phyloP scores from a whole-genome alignment of 1,139 yeast genomes.

The Lodderomyces elongisporus region DNA sequence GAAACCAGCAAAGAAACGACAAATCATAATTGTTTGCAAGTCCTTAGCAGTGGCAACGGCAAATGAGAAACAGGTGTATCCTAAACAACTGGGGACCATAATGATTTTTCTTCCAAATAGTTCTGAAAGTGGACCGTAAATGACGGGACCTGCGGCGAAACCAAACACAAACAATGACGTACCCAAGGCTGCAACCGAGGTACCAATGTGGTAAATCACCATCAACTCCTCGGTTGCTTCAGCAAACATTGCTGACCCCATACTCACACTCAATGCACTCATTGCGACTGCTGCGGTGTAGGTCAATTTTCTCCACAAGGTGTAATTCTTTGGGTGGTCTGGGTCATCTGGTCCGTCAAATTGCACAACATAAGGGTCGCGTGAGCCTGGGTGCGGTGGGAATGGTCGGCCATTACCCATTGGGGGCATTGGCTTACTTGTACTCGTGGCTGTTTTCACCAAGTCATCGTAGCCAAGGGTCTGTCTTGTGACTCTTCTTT shows the following conservation, averaged over 20 bases:
- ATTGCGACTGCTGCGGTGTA: constrained; percentile 25
- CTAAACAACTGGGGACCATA: constrained; percentile 25
- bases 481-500: constrained; percentile 25
- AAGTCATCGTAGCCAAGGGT: constrained; percentile 42
- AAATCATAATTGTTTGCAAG: constrained; percentile 36
- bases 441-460: constrained; percentile 6
- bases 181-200: constrained; percentile 31
- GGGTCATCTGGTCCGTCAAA: constrained; percentile 48
- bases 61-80: constrained; percentile 32
- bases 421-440: constrained; percentile 30
- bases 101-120: constrained; percentile 36
- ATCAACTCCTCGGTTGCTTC: constrained; percentile 21
- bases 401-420: constrained; percentile 38
- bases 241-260: constrained; percentile 41
- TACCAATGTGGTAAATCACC: constrained; percentile 29
- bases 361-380: constrained; percentile 31
- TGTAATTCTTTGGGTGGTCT: constrained; percentile 45
- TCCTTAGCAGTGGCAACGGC: constrained; percentile 38
- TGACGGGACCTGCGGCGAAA: constrained; percentile 40
- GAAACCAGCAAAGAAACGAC: constrained; percentile 40
- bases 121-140: constrained; percentile 42
- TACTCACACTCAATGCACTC: constrained; percentile 42
- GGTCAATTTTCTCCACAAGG: constrained; percentile 24
- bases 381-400: constrained; percentile 33
- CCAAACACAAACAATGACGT: constrained; percentile 40